Conservation (phyloP, 306 rosid genomes). For the Dicorynia guianensis region DNA sequence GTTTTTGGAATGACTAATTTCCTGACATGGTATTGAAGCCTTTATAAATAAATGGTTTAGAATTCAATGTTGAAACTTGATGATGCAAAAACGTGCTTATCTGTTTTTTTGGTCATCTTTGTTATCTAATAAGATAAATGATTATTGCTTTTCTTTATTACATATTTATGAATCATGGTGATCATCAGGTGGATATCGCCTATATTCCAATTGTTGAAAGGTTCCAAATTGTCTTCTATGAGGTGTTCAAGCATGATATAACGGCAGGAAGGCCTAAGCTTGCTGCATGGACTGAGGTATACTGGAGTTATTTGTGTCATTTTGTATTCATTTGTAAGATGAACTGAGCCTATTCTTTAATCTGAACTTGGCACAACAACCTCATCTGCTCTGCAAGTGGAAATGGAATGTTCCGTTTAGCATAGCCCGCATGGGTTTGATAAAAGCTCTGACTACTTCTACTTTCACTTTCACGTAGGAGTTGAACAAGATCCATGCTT, state of each 20-base stretch:
- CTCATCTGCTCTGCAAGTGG: background rate
- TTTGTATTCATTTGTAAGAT: constrained; percentile 12
- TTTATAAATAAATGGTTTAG: too few species aligned
- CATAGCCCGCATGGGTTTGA: constrained; percentile 8
- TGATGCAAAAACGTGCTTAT: background rate
- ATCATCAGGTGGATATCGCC: constrained; percentile 76
- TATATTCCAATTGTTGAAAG: constrained; percentile 74
- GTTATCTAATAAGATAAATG: background rate
- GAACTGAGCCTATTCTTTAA: constrained; percentile 17
- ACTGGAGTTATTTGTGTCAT: background rate
- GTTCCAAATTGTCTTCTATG: constrained; percentile 62
- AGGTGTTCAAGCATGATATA: constrained; percentile 61
- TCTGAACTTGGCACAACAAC: constrained; percentile 13
- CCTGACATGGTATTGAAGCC: too few species aligned
- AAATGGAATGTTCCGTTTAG: background rate
- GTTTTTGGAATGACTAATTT: too few species aligned
- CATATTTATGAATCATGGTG: constrained; percentile 33
- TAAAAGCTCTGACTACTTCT: background rate
- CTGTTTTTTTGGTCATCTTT: background rate
- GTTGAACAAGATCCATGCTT: constrained; percentile 75
- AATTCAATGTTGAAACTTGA: too few species aligned
- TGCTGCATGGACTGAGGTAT: constrained; percentile 75
- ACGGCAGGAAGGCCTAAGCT: constrained; percentile 81
- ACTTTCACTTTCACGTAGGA: constrained; percentile 49
- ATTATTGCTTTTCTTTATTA: constrained; percentile 5